Conservation (phyloP, 2,329 filamentous ascomycete genomes). For the Arachnomyces sp. region DNA sequence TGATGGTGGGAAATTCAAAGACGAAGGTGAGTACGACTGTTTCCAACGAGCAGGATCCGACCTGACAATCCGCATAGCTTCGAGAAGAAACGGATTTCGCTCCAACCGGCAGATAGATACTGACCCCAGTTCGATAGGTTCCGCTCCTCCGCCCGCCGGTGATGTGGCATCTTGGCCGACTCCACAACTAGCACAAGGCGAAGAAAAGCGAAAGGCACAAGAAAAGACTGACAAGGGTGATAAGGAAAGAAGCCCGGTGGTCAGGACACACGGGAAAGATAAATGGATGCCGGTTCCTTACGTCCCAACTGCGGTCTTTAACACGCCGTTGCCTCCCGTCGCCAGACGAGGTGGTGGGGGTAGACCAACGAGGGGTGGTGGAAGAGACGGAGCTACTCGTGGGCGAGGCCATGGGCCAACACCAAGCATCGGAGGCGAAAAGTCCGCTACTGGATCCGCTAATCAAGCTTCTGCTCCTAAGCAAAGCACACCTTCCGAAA, state of each 20-base stretch:
- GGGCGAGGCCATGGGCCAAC: slow-evolving; percentile 31
- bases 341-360: slow-evolving; percentile 46
- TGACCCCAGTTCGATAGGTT: slow-evolving; percentile 10
- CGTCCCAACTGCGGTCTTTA: slow-evolving; percentile 76
- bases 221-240: slow-evolving; percentile 54
- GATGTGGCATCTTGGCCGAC: slow-evolving; percentile 86
- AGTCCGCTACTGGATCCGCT: slow-evolving; percentile 23
- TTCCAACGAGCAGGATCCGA: not conserved
- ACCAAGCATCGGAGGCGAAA: slow-evolving; percentile 25
- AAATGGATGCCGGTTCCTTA: slow-evolving; percentile 81
- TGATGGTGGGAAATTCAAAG: slow-evolving; percentile 35
- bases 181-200: slow-evolving; percentile 68
- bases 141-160: slow-evolving; percentile 57
- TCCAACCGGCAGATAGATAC: slow-evolving; percentile 10
- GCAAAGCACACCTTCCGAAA: slow-evolving; percentile 23
- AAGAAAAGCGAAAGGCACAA: slow-evolving; percentile 65
- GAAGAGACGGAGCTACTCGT: slow-evolving; percentile 44
- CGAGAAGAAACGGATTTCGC: slow-evolving; percentile 15
- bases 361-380: slow-evolving; percentile 47
- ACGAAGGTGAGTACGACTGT: slow-evolving; percentile 23
- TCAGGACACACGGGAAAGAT: slow-evolving; percentile 59
- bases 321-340: slow-evolving; percentile 60
- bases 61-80: slow-evolving; percentile 7
- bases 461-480: slow-evolving; percentile 21
- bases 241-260: slow-evolving; percentile 55